Evolutionary conservation across 805 yeast genomes (phyloP), one percentile per base, ranked within the genome.

Genomic region (Jamesozyma hellenica): DNA sequence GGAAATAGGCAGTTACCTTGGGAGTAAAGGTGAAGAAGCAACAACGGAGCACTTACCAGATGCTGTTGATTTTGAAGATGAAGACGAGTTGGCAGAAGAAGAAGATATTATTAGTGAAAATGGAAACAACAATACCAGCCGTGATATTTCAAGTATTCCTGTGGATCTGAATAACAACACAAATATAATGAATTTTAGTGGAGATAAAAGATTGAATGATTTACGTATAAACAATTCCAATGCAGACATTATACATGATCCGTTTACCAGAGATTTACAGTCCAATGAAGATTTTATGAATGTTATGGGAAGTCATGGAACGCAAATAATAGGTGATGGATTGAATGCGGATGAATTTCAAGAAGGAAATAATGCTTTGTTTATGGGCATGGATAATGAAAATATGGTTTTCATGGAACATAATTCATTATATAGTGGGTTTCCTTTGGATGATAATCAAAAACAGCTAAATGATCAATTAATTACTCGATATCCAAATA

Each of bases 1-100:
- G 39, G 64, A 60, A 34, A 58, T 60, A 25, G 60, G 61, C 25
- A 48, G 45, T 27, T 52, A 51, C 35, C 52, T 59, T 26, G 53
- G 51, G 4, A 36, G 25, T n/a, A 36, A 17, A 18, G 53, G 55
- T 8, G 70, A 66, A 6, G 71, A 65, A 26, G 79, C 74, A 15
- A 64, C 46, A 15, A 73, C 60, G 65, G 70, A 72, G 40, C 97
- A 88, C 60, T 88, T 92, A 1, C 95, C 76, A 6, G 90, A 88
- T 58, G 98, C 98, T 9, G 67, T 87, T 26, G 97, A 90, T 60
- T 90, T 83, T 56, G 96, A 85, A 53, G 95, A 85, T 56, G 94
- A 84, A 52, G 96, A 88, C 49, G 96, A 88, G 59, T 66, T 88
- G 36, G 96, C 96, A 0, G 96, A 88, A 18, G 42, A 39, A 23